Conservation (phyloP, 2,329 filamentous ascomycete genomes). For the Penicillium hordei region DNA sequence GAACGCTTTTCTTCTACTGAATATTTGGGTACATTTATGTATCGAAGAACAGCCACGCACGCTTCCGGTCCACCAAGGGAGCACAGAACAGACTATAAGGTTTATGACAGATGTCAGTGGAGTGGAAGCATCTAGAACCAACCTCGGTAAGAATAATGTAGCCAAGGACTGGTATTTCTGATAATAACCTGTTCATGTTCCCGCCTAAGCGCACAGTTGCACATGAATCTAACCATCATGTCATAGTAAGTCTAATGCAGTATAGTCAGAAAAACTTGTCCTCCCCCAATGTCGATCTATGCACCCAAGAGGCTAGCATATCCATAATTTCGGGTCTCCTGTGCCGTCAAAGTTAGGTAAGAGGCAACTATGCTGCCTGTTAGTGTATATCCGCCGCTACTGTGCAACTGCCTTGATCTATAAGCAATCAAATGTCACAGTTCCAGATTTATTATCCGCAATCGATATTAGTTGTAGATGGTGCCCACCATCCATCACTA, state of each 20-base stretch:
- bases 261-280: not conserved
- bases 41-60: too few species aligned
- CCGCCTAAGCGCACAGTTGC: not conserved
- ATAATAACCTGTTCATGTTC: not conserved
- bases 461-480: not conserved
- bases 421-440: not conserved
- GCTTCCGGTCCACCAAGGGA: not conserved
- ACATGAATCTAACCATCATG: not conserved
- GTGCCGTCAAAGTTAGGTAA: not conserved
- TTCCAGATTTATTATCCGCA: not conserved
- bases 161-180: not conserved
- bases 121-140: not conserved
- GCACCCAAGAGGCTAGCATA: not conserved
- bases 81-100: not conserved
- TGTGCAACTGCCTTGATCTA: too few species aligned
- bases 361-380: not conserved
- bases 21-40: not conserved
- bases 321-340: not conserved
- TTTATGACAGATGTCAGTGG: not conserved
- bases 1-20: not conserved
- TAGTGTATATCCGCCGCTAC: not conserved
- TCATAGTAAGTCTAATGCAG: not conserved
- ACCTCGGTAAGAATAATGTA: not conserved
- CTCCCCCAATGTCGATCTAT: not conserved
- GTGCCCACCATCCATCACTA: not conserved